Base-by-base conservation (phyloP, 257 asterid species). In the Capsicum pubescens region DNA sequence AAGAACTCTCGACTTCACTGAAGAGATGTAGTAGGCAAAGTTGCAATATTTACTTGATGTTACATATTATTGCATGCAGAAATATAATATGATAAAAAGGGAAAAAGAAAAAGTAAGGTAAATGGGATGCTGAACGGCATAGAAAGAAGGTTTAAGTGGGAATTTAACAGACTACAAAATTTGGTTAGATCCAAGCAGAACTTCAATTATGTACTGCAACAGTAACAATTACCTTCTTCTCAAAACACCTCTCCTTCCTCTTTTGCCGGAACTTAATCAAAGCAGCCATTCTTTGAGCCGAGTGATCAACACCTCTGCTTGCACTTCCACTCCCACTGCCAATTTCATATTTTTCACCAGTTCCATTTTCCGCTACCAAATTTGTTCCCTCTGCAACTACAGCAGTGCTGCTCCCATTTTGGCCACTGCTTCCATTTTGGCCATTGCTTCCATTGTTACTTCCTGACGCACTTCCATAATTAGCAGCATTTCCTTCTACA, bases 221-320 rank as follows among this genome's bases (percentile, higher is more conserved):
- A 50, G 57, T 16, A n/a, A 15, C 42, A 79, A 32, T 80, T 87
- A 90, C 93, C 91, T 90, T 90, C 78, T 89, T 90, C 64, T 89
- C 91, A 59, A 87, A 90, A 88, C 88, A 84, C 87, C 93, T 90
- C 64, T 89, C 93, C 81, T 90, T 90, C 59, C 93, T 84, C 84
- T 90, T 90, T 87, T 84, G 88, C 54, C 90, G 88, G 74, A 89
- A 90, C 79, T 89, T 90, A 88, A 81, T 83, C 87, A 90, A 70
- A 54, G 93, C 93, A 57, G 88, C 89, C 84, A 81, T 90, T 63
- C 93, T 85, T 36, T 86, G 90, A 32, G 90, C 82, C 14, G 83
- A 87, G 14, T 83, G 89, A 74, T 85, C 85, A 52, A 81, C 88
- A 84, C 85, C 86, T 67, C 77, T 83, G 76, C 87, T 87, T 55